Percentiles rank a stretch among this genome's conserved stretches.
Conservation (phyloP, 139 green algal genomes). For the Gonium pectorale region DNA sequence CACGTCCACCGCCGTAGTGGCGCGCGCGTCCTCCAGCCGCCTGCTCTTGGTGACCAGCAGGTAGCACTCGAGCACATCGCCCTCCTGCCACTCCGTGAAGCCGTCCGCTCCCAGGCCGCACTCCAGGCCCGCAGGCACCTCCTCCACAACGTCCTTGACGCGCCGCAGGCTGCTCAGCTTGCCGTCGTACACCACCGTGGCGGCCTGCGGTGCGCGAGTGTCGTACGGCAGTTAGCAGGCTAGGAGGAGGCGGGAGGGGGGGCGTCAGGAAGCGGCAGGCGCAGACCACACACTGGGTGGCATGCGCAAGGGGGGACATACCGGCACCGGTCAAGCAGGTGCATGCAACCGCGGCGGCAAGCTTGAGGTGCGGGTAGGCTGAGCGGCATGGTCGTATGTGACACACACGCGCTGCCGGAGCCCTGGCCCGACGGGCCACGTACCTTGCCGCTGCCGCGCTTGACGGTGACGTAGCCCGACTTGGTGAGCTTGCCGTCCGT, state of each 20-base stretch:
- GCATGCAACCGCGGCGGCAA: too few species aligned
- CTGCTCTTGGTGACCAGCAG: slow-evolving; percentile 64
- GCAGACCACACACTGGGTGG: too few species aligned
- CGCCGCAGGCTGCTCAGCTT: slow-evolving; percentile 84
- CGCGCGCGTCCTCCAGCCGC: slow-evolving; percentile 62
- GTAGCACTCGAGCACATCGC: slow-evolving; percentile 69
- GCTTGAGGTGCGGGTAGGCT: too few species aligned
- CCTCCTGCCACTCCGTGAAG: slow-evolving; percentile 82
- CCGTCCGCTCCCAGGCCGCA: slow-evolving; percentile 82
- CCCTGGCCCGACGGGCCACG: too few species aligned
- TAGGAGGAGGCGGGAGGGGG: slow-evolving; percentile 28
- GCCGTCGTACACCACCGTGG: slow-evolving; percentile 77
- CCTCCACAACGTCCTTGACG: slow-evolving; percentile 94
- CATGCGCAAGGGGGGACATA: too few species aligned
- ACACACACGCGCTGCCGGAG: too few species aligned
- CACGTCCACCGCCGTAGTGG: slow-evolving; percentile 49
- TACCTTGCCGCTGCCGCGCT: too few species aligned
- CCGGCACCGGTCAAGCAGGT: too few species aligned
- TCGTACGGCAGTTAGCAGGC: too few species aligned
- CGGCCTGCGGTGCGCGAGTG: background rate
- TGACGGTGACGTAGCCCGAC: slow-evolving; percentile 59
- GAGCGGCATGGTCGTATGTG: too few species aligned
- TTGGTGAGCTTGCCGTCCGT: slow-evolving; percentile 62
- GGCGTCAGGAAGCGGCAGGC: background rate
- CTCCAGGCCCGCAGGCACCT: slow-evolving; percentile 86